Base-by-base conservation (phyloP, 2,329 filamentous ascomycete genomes). In the Aspergillus latus region DNA sequence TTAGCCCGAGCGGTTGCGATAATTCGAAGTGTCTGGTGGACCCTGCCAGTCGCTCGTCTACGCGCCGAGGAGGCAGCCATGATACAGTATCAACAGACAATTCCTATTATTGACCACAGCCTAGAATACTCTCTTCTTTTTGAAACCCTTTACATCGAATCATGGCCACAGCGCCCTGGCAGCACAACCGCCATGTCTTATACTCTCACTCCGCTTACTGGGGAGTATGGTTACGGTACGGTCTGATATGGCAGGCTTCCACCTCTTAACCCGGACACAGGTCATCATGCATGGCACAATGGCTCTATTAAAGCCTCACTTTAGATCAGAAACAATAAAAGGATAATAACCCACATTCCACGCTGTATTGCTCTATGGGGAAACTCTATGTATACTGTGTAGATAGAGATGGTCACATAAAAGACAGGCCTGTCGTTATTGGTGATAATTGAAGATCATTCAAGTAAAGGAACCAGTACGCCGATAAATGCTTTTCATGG, bases 161-260 rank as follows among this genome's bases (percentile, higher is more conserved):
- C 21, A n/a, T 15, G 32, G 13, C 40, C 5, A 55, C 16, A 13
- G 21, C 40, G 10, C 30, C 30, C 43, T 39, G n/a, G 49, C 46
- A 47, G 13, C 15, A 6, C 29, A 9, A 29, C 30, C 16, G 49
- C 40, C 49, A 52, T 55, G 59, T 61, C 56, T 61, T 51, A 59
- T 39, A 29, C 45, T 48, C 32, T 16, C 54, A 52, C 52, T 36
- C 43, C 37, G 30, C 49, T 37, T 13, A 37, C 30, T 45, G 32
- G 39, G 47, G 29, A 15, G 15, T 21, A 30, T 52, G 16, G 13
- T 11, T 37, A 11, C 34, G 5, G 10, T 13, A 37, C 13, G 34
- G 8, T 13, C 4, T 37, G 8, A 11, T 10, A 37, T 29, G 36
- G 21, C 13, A 29, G 13, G 16, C 21, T 21, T 26, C 47, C 13